Evolutionary conservation across 805 yeast genomes (phyloP), one percentile per base, ranked within the genome.

Genomic region (Scheffersomyces stipitis): DNA sequence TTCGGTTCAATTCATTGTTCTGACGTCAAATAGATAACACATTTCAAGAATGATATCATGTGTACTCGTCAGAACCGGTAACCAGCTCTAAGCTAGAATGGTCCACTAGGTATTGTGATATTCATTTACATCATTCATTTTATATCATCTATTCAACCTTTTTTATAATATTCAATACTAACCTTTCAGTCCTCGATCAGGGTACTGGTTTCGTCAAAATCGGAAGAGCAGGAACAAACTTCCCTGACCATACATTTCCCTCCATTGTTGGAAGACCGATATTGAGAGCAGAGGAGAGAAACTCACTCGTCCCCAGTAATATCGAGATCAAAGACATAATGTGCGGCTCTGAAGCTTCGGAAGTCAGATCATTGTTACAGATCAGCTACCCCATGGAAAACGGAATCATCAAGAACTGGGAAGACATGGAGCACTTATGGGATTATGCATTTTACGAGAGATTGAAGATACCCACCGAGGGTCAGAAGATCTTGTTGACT

Each of bases 381-480:
- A 80, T 93, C 39, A 81, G 90, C n/a, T 93, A 93, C 56, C 99
- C 99, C 9, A 90, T 93, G 98, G 99, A 93, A 65, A 93, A 93
- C 60, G 99, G 99, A 55, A 87, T 93, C 53, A 91, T 93, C 60
- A 84, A 82, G 58, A 88, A 90, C 63, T 93, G 99, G 99, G 96
- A 90, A 52, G 99, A 93, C 61, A 93, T 93, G 98, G 96, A 88
- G 54, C 90, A 90, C 53, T 73, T 93, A 42, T 93, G 99, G 99
- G 96, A 93, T 66, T 93, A 91, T 62, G 91, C 98, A 15, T 91
- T 93, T 62, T 86, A 84, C 67, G 95, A 91, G 52, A 79, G 86
- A 56, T 83, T 93, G 87, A 76, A 87, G 58, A 71, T 86, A 38
- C 83, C 86, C 58, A 73, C 86, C 5, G 58, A 60, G 24, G 95